Evolutionary conservation across 129 eudicot species (phyloP).

Genomic region (Helianthus tuberosus): DNA sequence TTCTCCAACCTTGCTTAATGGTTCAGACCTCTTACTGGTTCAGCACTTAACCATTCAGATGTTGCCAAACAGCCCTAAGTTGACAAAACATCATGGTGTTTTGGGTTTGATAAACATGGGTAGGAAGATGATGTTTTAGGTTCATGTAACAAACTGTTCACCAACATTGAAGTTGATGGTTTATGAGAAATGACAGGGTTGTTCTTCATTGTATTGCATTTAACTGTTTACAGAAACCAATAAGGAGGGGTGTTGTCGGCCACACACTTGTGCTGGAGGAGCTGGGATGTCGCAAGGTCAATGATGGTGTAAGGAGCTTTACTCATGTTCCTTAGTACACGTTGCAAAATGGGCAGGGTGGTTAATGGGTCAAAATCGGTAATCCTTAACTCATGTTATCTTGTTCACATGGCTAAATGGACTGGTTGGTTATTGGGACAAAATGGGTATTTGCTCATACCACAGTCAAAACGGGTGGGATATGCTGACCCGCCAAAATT

Average conservation of each 20-base stretch:
- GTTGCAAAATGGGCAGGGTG: neutral
- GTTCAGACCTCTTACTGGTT: too few species aligned
- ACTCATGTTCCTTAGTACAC: neutral
- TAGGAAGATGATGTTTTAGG: neutral
- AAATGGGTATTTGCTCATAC: too few species aligned
- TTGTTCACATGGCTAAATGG: too few species aligned
- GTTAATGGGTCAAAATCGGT: neutral
- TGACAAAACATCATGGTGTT: neutral
- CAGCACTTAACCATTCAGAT: too few species aligned
- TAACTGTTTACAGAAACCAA: constrained; percentile 70
- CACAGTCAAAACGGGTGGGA: too few species aligned
- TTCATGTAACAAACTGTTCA: neutral
- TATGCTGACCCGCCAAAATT: too few species aligned
- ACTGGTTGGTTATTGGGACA: too few species aligned
- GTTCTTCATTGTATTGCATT: neutral
- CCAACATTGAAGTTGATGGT: neutral
- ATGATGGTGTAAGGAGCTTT: constrained; percentile 62
- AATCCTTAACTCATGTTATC: too few species aligned
- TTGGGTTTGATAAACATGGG: neutral
- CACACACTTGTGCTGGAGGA: constrained; percentile 87
- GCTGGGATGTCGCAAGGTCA: constrained; percentile 68
- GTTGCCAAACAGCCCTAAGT: too few species aligned
- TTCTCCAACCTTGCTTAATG: too few species aligned
- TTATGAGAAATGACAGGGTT: neutral
- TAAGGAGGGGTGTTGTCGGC: constrained; percentile 81